Percentiles rank a stretch among this genome's conserved stretches.
Conservation (phyloP, 2,329 filamentous ascomycete genomes). For the Fusarium solani-melongenae region DNA sequence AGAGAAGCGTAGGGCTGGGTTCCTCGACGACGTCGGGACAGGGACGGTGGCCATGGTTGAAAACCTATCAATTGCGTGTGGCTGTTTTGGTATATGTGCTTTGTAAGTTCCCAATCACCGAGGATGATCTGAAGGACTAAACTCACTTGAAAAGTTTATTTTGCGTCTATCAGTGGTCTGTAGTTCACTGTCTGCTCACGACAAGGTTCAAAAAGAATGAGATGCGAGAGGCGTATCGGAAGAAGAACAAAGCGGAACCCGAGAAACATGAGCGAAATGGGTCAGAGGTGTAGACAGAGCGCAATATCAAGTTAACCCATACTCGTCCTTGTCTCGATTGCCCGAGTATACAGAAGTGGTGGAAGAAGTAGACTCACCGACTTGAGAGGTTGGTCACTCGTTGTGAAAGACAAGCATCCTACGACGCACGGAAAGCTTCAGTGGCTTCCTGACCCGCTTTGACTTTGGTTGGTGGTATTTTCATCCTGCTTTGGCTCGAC, state of each 20-base stretch:
- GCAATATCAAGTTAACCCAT: not conserved
- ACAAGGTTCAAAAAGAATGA: conserved; percentile 20
- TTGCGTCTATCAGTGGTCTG: conserved; percentile 23
- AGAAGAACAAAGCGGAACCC: conserved; percentile 12
- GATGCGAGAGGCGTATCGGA: conserved; percentile 19
- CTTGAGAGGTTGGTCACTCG: too few species aligned
- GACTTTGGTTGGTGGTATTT: too few species aligned
- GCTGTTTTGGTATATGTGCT: conserved; percentile 27
- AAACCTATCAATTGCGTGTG: conserved; percentile 26
- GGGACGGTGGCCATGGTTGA: conserved; percentile 20
- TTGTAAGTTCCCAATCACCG: conserved; percentile 3
- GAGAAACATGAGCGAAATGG: not conserved
- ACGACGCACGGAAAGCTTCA: too few species aligned
- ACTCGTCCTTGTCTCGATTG: not conserved
- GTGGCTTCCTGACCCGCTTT: too few species aligned
- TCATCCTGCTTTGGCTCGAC: too few species aligned
- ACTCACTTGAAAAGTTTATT: conserved; percentile 1
- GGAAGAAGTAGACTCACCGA: too few species aligned
- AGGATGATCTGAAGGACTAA: fast-evolving
- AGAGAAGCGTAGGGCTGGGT: not conserved
- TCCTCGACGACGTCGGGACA: conserved; percentile 3
- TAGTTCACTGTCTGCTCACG: conserved; percentile 13
- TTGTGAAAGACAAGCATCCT: too few species aligned
- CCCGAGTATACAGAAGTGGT: not conserved
- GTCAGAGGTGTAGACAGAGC: not conserved